phyloP scores from a whole-genome alignment of 176 grass and related monocot species.

The Juncus inflexus region DNA sequence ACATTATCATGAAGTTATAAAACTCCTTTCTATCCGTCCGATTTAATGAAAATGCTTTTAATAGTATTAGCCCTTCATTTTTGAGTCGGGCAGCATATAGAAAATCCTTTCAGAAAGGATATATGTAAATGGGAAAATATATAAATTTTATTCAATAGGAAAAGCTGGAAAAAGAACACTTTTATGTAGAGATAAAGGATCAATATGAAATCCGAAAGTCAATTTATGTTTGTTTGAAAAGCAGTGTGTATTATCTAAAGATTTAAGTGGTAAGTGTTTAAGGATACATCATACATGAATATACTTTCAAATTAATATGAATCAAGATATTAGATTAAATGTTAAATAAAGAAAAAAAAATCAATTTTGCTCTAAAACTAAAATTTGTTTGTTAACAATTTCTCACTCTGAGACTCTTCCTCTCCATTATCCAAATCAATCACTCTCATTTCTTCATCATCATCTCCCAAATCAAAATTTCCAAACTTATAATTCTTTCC shows the following conservation, averaged over 20 bases:
- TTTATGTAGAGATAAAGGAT: too few relatives aligned
- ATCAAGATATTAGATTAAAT: too few relatives aligned
- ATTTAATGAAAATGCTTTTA: neutral
- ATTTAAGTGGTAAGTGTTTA: too few relatives aligned
- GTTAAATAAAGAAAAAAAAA: neutral
- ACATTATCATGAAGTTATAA: neutral
- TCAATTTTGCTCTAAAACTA: constrained; percentile 9
- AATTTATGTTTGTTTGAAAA: too few relatives aligned
- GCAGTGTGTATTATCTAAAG: too few relatives aligned
- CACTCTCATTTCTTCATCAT: neutral
- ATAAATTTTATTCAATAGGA: too few relatives aligned
- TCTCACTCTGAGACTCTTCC: constrained; percentile 22
- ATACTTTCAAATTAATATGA: too few relatives aligned
- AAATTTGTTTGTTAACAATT: constrained; percentile 1
- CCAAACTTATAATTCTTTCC: neutral
- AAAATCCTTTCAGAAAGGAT: neutral
- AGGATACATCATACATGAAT: neutral
- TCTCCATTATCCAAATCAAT: constrained; percentile 14
- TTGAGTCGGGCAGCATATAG: neutral
- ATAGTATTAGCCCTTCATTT: neutral
- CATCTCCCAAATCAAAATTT: constrained; percentile 1
- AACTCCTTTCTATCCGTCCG: neutral
- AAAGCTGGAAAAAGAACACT: neutral
- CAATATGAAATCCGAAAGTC: too few relatives aligned
- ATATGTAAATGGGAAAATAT: neutral